Conservation (phyloP, 2,329 filamentous ascomycete genomes). For the Diaporthe helianthi region DNA sequence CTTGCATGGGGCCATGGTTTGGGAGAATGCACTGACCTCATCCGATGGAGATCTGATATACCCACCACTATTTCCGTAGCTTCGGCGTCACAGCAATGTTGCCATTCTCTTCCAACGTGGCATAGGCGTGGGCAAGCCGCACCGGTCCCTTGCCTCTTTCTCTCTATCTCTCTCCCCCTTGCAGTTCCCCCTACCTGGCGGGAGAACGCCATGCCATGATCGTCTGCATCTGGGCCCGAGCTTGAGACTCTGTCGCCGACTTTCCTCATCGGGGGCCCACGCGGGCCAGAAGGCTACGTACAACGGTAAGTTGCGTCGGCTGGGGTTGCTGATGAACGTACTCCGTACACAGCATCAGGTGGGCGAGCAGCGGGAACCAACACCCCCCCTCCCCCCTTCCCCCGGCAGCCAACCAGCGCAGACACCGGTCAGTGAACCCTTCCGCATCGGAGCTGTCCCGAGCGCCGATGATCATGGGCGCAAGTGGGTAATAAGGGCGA, state of each 20-base stretch:
- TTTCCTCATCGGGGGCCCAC: slow-evolving; percentile 12
- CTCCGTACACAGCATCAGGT: neutral
- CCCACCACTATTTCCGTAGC: slow-evolving; percentile 11
- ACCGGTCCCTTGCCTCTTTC: neutral
- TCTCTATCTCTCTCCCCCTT: too few relatives aligned
- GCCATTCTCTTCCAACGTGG: slow-evolving; percentile 1
- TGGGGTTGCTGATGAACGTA: neutral
- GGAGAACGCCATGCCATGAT: neutral
- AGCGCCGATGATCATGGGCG: slow-evolving; percentile 15
- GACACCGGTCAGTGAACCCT: neutral
- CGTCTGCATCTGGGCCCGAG: neutral
- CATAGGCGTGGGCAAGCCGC: slow-evolving; percentile 6
- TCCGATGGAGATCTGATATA: slow-evolving; percentile 19
- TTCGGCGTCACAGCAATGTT: slow-evolving; percentile 9
- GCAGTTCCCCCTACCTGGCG: neutral
- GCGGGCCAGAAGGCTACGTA: neutral
- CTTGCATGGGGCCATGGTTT: neutral
- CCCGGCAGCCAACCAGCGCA: slow-evolving; percentile 3
- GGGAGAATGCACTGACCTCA: neutral
- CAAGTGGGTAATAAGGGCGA: slow-evolving; percentile 12
- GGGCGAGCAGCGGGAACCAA: neutral
- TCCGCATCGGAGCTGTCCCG: slow-evolving; percentile 20
- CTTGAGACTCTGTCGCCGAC: slow-evolving; percentile 6
- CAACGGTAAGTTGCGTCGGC: neutral
- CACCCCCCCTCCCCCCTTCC: too few relatives aligned